phyloP scores from a whole-genome alignment of 257 asterid species.

The Ballota nigra region DNA sequence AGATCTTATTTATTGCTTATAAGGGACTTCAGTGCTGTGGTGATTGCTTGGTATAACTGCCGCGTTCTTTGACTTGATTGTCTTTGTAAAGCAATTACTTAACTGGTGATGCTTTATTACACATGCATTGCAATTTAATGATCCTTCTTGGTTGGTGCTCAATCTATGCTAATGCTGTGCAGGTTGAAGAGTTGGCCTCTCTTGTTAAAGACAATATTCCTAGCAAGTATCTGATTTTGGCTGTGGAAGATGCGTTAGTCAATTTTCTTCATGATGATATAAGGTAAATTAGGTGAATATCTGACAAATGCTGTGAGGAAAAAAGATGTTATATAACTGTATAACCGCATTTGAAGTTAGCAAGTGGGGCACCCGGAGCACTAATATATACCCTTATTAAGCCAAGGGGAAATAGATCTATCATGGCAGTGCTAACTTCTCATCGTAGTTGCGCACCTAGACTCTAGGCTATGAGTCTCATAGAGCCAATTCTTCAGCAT shows the following conservation, averaged over 20 bases:
- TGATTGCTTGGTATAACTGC: not conserved
- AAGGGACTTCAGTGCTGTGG: not conserved
- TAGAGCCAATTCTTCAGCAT: not conserved
- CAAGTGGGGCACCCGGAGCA: slow-evolving; percentile 9
- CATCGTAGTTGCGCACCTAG: not conserved
- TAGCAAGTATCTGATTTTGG: slow-evolving; percentile 82
- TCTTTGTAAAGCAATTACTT: not conserved
- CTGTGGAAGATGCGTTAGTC: slow-evolving; percentile 69
- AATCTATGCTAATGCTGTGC: slow-evolving; percentile 24
- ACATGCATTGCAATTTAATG: not conserved
- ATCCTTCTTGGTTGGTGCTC: slow-evolving; percentile 7
- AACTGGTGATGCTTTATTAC: not conserved
- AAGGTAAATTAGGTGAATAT: slow-evolving; percentile 49
- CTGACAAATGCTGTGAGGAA: slow-evolving; percentile 1
- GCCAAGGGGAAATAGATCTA: not conserved
- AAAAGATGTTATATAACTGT: not conserved
- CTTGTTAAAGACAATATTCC: slow-evolving; percentile 76
- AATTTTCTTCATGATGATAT: slow-evolving; percentile 66
- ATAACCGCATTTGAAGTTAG: not conserved
- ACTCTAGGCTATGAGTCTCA: not conserved
- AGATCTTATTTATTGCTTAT: slow-evolving; percentile 4
- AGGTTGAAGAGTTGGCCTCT: slow-evolving; percentile 94
- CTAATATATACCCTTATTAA: not conserved
- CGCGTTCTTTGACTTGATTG: not conserved
- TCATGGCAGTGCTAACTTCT: not conserved